A percentile compares a stretch with the other conserved stretches of the same genome.
Evolutionary conservation across 2,329 filamentous ascomycete species (phyloP).

Genomic region (Hypoxylon sp.): DNA sequence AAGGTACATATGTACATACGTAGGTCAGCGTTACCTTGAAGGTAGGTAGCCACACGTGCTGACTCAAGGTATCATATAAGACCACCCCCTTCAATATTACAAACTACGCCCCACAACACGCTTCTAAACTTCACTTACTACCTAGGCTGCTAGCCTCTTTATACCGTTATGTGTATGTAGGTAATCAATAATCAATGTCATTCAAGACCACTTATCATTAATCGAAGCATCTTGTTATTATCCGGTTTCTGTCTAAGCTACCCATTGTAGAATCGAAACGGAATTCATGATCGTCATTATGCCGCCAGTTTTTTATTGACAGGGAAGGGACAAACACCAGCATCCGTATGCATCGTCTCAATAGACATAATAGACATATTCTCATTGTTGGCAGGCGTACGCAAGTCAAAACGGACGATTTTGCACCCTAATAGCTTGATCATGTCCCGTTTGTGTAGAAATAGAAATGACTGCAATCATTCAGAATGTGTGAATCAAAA

Average conservation of each 20-base stretch:
- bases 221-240: not conserved
- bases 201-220: not conserved
- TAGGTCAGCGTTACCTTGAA: no score
- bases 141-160: no score
- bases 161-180: constrained; percentile 5
- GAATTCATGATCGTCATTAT: not conserved
- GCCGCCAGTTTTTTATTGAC: not conserved
- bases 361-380: not conserved
- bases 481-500: constrained; percentile 4
- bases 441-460: not conserved
- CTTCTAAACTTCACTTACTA: not conserved
- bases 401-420: not conserved
- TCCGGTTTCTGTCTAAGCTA: not conserved
- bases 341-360: not conserved
- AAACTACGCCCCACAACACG: no score
- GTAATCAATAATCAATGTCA: not conserved
- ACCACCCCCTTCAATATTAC: not conserved
- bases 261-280: not conserved
- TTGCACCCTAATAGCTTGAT: not conserved
- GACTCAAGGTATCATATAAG: not conserved
- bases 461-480: not conserved
- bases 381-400: not conserved
- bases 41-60: no score
- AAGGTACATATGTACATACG: constrained; percentile 1
- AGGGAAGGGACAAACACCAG: not conserved